Evolutionary conservation across 208 protist species (phyloP), one percentile per base, ranked within the genome.

Genomic region (Trypanosoma platydactyli): DNA sequence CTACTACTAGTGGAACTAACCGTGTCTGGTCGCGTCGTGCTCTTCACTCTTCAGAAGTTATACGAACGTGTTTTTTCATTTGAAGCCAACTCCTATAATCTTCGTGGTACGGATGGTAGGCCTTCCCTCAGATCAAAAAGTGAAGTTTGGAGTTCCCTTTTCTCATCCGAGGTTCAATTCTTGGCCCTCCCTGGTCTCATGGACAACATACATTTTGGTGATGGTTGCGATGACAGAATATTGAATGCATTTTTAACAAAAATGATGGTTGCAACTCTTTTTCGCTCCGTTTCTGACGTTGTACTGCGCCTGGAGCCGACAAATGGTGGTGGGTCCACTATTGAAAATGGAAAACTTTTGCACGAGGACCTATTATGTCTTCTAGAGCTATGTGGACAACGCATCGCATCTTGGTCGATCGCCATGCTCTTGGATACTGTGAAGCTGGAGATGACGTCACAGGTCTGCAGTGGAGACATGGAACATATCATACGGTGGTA

Each of bases 1-100:
- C 24, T 71, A 22, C 33, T 71, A 1, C 13, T 71, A 0, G 6
- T 71, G 42, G 65, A 71, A 24, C 33, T 71, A 16, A n/a, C 45
- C 5, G 27, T 49, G 4, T 55, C 53, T 22, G 41, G 55, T 35
- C 29, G 29, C 44, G 41, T 45, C 5, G 29, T 71, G 6, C 15
- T 48, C 25, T 25, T 71, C 15, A 44, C 25, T 13, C 56, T 71
- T 56, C 20, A 57, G 24, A 60, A 12, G 24, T 46, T 63, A 16
- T 52, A 57, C 35, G 16, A 53, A 27, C 1, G 38, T 15, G 45
- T 57, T 40, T 45, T 56, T 57, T 44, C 16, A 12, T n/a, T 57
- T 29, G 64, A 48, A 15, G 51, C 5, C 5, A 53, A 30, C 7
- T 25, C 18, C 41, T 6, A 29, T 30, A 33, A 29, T 45, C 13